phyloP scores from a whole-genome alignment of 768 basidiomycete genomes.

The Sutorius australiensis region DNA sequence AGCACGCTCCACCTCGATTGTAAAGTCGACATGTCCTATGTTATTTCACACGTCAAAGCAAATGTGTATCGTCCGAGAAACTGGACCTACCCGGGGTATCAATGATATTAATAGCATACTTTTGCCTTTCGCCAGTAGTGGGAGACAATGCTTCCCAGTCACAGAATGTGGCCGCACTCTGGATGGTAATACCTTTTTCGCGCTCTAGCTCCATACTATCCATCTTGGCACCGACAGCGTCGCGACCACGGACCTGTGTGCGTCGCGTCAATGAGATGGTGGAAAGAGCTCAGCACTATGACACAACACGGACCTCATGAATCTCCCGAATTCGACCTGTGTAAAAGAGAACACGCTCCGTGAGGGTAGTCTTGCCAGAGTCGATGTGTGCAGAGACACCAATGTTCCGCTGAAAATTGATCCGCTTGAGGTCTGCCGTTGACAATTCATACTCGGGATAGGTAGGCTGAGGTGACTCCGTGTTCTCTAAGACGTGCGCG shows the following conservation, averaged over 20 bases:
- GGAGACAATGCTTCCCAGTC: conserved; percentile 84
- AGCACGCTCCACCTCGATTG: conserved; percentile 97
- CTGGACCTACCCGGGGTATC: conserved; percentile 79
- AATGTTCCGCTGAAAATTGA: conserved; percentile 86
- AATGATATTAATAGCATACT: conserved; percentile 96
- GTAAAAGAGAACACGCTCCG: conserved; percentile 93
- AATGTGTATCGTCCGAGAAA: background rate
- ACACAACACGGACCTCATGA: conserved; percentile 71
- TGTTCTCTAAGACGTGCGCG: conserved; percentile 9
- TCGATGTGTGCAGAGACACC: conserved; percentile 95
- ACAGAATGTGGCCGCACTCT: conserved; percentile 97
- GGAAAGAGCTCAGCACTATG: background rate
- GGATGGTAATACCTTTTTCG: conserved; percentile 99
- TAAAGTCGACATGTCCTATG: conserved; percentile 98
- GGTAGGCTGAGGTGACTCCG: conserved; percentile 19
- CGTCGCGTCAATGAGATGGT: background rate
- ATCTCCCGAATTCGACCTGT: conserved; percentile 94
- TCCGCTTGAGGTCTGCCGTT: conserved; percentile 59
- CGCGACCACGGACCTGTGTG: conserved; percentile 80
- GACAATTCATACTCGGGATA: conserved; percentile 48
- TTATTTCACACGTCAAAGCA: background rate
- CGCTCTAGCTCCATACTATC: conserved; percentile 99
- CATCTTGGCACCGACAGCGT: conserved; percentile 99
- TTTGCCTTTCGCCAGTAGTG: conserved; percentile 59
- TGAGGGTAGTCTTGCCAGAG: conserved; percentile 96